phyloP scores from a whole-genome alignment of 2,329 filamentous ascomycete genomes.

The Arthrobotrys musiformis region DNA sequence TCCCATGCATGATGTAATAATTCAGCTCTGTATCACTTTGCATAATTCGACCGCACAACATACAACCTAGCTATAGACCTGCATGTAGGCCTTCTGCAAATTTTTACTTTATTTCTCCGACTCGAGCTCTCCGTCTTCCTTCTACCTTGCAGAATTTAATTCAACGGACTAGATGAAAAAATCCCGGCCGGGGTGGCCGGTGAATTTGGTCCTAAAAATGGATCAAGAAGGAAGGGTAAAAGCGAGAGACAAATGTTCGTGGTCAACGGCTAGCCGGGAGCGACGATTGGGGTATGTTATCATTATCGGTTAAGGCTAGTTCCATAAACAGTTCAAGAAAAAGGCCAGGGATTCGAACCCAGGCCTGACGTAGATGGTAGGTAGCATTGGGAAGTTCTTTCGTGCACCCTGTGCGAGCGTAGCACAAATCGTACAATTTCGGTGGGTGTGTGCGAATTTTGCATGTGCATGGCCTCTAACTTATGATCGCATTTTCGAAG shows the following conservation, averaged over 20 bases:
- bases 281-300: background rate
- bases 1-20: too few species aligned
- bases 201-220: constrained; percentile 42
- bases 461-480: background rate
- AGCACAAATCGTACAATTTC: background rate
- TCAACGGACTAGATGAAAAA: too few species aligned
- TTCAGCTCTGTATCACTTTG: too few species aligned
- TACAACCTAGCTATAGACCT: too few species aligned
- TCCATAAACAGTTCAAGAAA: background rate
- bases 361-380: constrained; percentile 41
- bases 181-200: background rate
- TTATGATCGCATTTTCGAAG: background rate
- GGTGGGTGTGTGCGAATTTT: background rate
- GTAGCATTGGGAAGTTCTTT: constrained; percentile 24
- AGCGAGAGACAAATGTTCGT: constrained; percentile 2
- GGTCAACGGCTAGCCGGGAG: constrained; percentile 16
- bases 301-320: constrained; percentile 22
- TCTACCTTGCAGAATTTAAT: background rate
- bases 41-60: too few species aligned
- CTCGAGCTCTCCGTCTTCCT: background rate
- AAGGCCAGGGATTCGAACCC: constrained; percentile 20
- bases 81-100: too few species aligned
- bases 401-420: background rate
- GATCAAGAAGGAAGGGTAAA: background rate
- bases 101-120: too few species aligned